Evolutionary conservation across 768 basidiomycete genomes (phyloP).

Genomic region (Tylopilus cervinicoccineus): DNA sequence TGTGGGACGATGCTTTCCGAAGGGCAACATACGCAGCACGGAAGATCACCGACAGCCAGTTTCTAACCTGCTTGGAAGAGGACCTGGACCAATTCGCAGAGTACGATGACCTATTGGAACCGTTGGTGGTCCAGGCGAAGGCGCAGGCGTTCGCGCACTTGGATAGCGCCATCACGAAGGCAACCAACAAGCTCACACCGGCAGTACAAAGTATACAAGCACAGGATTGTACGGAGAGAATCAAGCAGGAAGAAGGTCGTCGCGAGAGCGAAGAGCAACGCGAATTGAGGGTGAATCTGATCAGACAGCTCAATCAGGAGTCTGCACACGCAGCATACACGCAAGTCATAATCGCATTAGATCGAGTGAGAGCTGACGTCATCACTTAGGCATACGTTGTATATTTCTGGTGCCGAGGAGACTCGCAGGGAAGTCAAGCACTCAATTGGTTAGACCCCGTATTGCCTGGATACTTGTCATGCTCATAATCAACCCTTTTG

Average conservation of each 20-base stretch:
- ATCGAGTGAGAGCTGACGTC: neutral
- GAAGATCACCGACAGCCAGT: neutral
- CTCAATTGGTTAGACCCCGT: neutral
- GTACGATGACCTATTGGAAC: neutral
- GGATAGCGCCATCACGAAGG: neutral
- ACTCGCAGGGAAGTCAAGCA: neutral
- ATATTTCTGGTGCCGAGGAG: constrained; percentile 1
- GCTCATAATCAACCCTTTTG: neutral
- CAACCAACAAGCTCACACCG: constrained; percentile 7
- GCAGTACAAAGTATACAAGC: constrained; percentile 10
- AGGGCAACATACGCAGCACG: neutral
- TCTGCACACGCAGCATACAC: neutral
- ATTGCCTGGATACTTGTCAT: neutral
- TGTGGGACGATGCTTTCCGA: neutral
- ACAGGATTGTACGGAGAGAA: neutral
- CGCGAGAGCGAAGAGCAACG: constrained; percentile 7
- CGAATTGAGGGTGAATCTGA: constrained; percentile 14
- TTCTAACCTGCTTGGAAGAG: neutral
- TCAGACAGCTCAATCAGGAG: constrained; percentile 14
- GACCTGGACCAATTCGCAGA: neutral
- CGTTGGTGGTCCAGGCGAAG: neutral
- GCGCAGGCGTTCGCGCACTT: neutral
- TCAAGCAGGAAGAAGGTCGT: neutral
- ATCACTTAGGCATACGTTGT: constrained; percentile 12
- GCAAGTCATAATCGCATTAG: neutral